Percentiles rank a stretch among this genome's conserved stretches.
These are phyloP conservation scores for Gorgonomyces haynaldii DNA, from an alignment of 192 early-diverging fungal genomes.

Conservation along the genomic window DNA sequence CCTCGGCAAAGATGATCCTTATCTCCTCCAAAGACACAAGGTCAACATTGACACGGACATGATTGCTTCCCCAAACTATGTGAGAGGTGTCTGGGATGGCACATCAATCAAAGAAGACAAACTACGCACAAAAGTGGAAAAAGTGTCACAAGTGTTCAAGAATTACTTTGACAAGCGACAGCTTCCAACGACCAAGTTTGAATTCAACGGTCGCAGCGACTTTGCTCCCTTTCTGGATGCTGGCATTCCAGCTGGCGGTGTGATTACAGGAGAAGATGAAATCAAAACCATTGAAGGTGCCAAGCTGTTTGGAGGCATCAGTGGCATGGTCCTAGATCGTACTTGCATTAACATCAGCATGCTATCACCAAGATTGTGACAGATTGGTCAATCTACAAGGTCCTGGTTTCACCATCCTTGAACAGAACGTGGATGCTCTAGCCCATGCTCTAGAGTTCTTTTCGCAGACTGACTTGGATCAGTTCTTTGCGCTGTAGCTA, in stretches of 20 bases:
- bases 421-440: conserved; percentile 21
- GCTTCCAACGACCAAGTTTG: conserved; percentile 9
- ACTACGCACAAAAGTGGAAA: background rate
- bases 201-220: conserved; percentile 22
- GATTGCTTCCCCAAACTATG: conserved; percentile 35
- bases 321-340: conserved; percentile 17
- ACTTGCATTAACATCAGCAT: conserved; percentile 7
- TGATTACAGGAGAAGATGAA: conserved; percentile 12
- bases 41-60: conserved; percentile 31
- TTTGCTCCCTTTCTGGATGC: conserved; percentile 7
- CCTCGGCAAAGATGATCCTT: conserved; percentile 13
- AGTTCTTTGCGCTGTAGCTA: too few relatives aligned
- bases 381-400: conserved; percentile 7
- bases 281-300: conserved; percentile 19
- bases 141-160: conserved; percentile 12
- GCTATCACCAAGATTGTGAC: conserved; percentile 21
- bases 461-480: too few relatives aligned
- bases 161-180: conserved; percentile 11
- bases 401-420: conserved; percentile 9
- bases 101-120: background rate
- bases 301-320: conserved; percentile 18
- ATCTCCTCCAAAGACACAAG: conserved; percentile 11
- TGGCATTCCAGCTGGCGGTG: conserved; percentile 3
- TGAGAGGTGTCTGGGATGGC: conserved; percentile 26
- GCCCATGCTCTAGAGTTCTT: conserved; percentile 8